These are phyloP conservation scores for Bocquillonia castaneifolia DNA, from an alignment of 441 rosid species.

Conservation along the genomic window DNA sequence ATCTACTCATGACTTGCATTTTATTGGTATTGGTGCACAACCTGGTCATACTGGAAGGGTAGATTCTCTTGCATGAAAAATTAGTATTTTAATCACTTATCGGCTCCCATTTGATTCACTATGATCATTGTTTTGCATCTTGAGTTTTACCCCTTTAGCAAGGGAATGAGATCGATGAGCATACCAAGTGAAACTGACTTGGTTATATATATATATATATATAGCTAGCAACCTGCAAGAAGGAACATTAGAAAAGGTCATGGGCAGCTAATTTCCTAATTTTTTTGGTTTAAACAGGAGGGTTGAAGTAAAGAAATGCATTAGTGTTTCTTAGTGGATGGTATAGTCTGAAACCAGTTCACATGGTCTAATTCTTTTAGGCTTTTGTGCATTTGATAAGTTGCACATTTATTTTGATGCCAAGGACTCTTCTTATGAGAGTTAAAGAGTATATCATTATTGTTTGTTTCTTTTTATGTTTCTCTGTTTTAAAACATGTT, in stretches of 20 bases:
- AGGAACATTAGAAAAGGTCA: background rate
- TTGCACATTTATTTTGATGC: background rate
- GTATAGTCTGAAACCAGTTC: background rate
- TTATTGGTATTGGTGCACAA: background rate
- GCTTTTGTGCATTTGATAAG: background rate
- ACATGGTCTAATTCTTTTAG: background rate
- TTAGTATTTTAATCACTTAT: conserved; percentile 16
- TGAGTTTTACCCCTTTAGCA: background rate
- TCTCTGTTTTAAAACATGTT: background rate
- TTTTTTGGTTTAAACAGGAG: background rate
- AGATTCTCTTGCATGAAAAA: conserved; percentile 1
- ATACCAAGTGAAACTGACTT: conserved; percentile 4
- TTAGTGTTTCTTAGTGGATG: background rate
- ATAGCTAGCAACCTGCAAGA: background rate
- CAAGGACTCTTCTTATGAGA: background rate
- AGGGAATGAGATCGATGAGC: conserved; percentile 13
- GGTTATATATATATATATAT: background rate
- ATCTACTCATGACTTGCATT: background rate
- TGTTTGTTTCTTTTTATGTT: background rate
- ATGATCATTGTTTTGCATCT: background rate
- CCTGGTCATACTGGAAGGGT: conserved; percentile 11
- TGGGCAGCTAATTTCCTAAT: background rate
- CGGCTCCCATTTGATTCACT: conserved; percentile 7
- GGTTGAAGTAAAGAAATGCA: background rate
- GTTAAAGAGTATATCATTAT: background rate